Conservation (phyloP, 139 green algal species). For the Parachlorella kessleri region DNA sequence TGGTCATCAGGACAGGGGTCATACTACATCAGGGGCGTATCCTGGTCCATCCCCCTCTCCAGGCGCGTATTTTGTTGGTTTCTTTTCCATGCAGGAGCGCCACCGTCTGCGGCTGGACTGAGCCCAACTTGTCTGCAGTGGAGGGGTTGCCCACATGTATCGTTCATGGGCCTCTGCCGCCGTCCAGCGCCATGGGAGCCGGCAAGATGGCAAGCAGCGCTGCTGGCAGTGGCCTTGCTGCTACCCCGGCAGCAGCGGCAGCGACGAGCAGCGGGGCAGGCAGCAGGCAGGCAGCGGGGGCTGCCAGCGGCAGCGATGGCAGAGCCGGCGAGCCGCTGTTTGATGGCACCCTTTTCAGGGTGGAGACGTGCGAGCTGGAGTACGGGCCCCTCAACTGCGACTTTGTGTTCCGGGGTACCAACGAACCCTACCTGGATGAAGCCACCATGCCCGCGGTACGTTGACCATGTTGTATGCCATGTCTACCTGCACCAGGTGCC, state of each 20-base stretch:
- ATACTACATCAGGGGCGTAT: too few relatives aligned
- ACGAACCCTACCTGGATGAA: constrained; percentile 41
- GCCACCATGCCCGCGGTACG: constrained; percentile 24
- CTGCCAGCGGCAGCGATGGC: not conserved
- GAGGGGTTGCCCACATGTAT: constrained; percentile 39
- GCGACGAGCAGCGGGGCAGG: too few relatives aligned
- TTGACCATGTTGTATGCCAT: too few relatives aligned
- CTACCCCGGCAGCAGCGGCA: too few relatives aligned
- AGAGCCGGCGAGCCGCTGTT: constrained; percentile 8
- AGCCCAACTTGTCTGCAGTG: constrained; percentile 42
- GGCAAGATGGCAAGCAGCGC: not conserved
- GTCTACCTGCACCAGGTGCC: too few relatives aligned
- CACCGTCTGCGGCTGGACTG: constrained; percentile 56
- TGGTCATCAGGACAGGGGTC: too few relatives aligned
- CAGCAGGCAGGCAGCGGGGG: too few relatives aligned
- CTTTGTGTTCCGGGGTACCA: constrained; percentile 48
- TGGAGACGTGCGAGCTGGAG: constrained; percentile 64
- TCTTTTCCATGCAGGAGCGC: not conserved
- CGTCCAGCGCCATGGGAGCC: too few relatives aligned
- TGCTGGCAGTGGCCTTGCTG: too few relatives aligned
- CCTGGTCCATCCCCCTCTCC: too few relatives aligned
- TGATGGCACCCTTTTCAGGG: constrained; percentile 41
- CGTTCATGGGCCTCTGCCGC: too few relatives aligned
- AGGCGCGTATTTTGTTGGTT: too few relatives aligned
- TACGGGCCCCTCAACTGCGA: constrained; percentile 76